These are phyloP conservation scores for Pseudoturritis turrita DNA, from an alignment of 345 rosid genomes.

Conservation along the genomic window DNA sequence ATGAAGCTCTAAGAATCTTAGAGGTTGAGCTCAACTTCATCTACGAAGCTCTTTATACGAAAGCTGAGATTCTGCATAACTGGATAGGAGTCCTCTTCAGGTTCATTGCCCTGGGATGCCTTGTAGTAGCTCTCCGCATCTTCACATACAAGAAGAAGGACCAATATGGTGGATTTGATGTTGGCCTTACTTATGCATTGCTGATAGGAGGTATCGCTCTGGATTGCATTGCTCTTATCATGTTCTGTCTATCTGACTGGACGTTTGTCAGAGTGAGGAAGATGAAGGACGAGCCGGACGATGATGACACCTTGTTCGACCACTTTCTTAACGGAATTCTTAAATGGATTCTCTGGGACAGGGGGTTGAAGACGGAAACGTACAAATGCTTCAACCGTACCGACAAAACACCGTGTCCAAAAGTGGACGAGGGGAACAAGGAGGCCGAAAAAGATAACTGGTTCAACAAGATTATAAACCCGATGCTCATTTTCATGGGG, in stretches of 20 bases:
- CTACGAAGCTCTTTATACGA: constrained; percentile 41
- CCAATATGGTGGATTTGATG: not conserved
- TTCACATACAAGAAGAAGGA: constrained; percentile 5
- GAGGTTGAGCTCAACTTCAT: constrained; percentile 43
- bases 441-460: not conserved
- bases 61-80: constrained; percentile 19
- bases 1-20: constrained; percentile 32
- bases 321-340: constrained; percentile 6
- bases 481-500: not conserved
- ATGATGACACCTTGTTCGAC: not conserved
- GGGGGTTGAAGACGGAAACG: not conserved
- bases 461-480: not conserved
- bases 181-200: constrained; percentile 34
- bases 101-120: constrained; percentile 4
- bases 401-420: not conserved
- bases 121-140: constrained; percentile 1
- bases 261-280: constrained; percentile 29
- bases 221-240: constrained; percentile 36
- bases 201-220: constrained; percentile 31
- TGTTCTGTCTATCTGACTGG: constrained; percentile 62
- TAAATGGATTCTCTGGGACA: constrained; percentile 15
- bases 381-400: not conserved
- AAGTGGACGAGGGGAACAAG: not conserved
- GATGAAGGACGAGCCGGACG: constrained; percentile 10
- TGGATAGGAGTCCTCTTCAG: constrained; percentile 20